These are phyloP conservation scores for Ceratobasidium sp. DNA, from an alignment of 1,284 basidiomycete genomes.

Conservation along the genomic window DNA sequence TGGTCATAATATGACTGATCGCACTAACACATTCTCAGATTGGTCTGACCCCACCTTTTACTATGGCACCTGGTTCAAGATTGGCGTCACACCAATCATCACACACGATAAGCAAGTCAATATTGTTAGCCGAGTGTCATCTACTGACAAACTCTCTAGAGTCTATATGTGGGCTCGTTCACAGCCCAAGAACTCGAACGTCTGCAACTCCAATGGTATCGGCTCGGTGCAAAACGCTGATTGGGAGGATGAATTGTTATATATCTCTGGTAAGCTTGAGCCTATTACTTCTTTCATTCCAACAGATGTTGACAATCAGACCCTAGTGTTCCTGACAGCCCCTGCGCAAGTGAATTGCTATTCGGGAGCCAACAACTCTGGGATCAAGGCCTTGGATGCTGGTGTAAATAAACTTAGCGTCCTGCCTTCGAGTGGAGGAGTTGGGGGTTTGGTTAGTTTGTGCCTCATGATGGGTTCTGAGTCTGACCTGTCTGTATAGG, in stretches of 20 bases:
- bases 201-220: background rate
- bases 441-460: constrained; percentile 17
- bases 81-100: constrained; percentile 50
- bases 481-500: background rate
- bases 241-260: constrained; percentile 21
- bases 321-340: constrained; percentile 4
- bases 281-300: no score
- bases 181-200: constrained; percentile 56
- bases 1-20: background rate
- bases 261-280: constrained; percentile 13
- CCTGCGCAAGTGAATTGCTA: constrained; percentile 17
- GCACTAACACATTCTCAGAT: background rate
- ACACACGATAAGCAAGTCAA: constrained; percentile 53
- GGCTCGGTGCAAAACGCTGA: constrained; percentile 24
- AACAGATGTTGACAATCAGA: background rate
- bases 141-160: constrained; percentile 1
- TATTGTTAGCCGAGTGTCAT: no score
- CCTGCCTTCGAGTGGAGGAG: constrained; percentile 4
- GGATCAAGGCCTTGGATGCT: background rate
- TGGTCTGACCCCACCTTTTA: constrained; percentile 38
- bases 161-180: constrained; percentile 60
- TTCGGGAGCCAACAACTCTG: constrained; percentile 16
- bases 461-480: background rate
- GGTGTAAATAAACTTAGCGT: constrained; percentile 37
- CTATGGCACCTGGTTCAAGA: constrained; percentile 45